Percentiles rank a stretch among this genome's conserved stretches.
Conservation (phyloP, 1,284 basidiomycete species). For the Ustilago vetiveriae region DNA sequence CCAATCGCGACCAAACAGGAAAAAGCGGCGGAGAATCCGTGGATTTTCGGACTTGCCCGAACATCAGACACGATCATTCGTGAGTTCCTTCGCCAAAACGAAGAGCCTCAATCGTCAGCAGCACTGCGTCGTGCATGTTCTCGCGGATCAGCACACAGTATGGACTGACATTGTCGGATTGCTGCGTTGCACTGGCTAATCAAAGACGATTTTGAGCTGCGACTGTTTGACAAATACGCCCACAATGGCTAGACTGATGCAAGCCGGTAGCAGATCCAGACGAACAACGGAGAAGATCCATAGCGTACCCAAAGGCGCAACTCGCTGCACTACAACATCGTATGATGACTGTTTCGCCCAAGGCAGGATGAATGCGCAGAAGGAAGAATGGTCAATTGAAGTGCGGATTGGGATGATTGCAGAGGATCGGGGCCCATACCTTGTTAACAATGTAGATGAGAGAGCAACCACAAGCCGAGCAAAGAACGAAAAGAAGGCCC, state of each 20-base stretch:
- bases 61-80: not conserved
- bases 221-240: constrained; percentile 41
- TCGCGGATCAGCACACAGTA: too few species aligned
- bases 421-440: constrained; percentile 23
- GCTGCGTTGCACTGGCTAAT: too few species aligned
- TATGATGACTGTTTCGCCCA: constrained; percentile 58
- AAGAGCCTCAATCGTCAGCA: too few species aligned
- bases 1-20: not conserved
- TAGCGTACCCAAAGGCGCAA: constrained; percentile 66
- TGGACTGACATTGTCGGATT: too few species aligned
- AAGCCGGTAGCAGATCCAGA: constrained; percentile 60
- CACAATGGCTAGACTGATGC: constrained; percentile 59
- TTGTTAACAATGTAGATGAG: constrained; percentile 61
- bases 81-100: too few species aligned
- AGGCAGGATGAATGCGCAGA: too few species aligned
- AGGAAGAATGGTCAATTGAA: too few species aligned
- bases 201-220: constrained; percentile 32
- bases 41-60: constrained; percentile 29
- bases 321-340: constrained; percentile 60
- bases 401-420: not conserved
- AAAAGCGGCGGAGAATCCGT: constrained; percentile 10
- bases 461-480: constrained; percentile 40
- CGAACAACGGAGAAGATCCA: constrained; percentile 67
- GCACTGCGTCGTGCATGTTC: too few species aligned
- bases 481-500: constrained; percentile 34